Base-by-base conservation (phyloP, 129 eudicot species). In the Flaveria trinervia region DNA sequence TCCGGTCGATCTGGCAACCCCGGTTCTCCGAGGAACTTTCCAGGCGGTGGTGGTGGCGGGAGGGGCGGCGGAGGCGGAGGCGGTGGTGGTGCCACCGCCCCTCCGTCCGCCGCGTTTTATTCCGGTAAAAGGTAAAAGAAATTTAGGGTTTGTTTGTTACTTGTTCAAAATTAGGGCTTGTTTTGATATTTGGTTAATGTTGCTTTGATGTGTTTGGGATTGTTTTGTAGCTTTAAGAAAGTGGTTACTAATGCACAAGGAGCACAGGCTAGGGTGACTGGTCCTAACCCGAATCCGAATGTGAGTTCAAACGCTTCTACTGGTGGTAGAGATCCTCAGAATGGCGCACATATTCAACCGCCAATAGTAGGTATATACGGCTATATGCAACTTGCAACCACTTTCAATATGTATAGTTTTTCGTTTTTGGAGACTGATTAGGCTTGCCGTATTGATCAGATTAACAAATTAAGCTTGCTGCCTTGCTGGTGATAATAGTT, bases 291-390 rank as follows among this genome's bases (percentile, higher is more conserved):
- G 15, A 61, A 48, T 84, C 91, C 79, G 45, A 85, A 62, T 75
- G 39, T 12, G 26, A 82, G 65, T 75, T 26, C 62, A 7, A 85
- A 83, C 70, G 71, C 79, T 50, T 71, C 73, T 71, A 80, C 84
- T 75, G 80, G 81, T 16, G 62, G 80, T 30, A 68, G 59, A 50
- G 77, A 72, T 82, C 83, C 70, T 43, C 85, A 49, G 56, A 92
- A 94, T 86, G 97, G 96, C 73, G 84, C 86, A 4, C 96, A 84
- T 81, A 61, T 57, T 15, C 95, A 90, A 70, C 82, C 82, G 26
- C 36, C 84, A 41, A 45, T 70, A 70, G 83, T 71, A 39, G 89
- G 98, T 93, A 87, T 57, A 82, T 36, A 36, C 41, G 1, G 41
- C 41, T 36, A 36, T 41, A 67, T 36, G n/a, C 41, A 57, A 13